Evolutionary conservation across 176 grass and related monocot species (phyloP).

Genomic region (Oryza coarctata): DNA sequence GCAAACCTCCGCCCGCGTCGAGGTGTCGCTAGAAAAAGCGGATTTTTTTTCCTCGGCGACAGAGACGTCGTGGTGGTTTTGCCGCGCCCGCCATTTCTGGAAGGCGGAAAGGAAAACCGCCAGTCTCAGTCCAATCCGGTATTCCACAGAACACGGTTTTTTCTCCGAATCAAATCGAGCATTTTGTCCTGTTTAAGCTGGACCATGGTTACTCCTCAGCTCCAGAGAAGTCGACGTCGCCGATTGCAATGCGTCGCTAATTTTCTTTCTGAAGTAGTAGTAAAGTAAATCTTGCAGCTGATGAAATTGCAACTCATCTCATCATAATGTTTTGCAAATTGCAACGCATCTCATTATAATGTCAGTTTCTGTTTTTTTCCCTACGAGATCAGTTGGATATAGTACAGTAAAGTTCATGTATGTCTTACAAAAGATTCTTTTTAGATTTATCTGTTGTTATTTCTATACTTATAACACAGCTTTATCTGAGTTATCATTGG

Average conservation of each 20-base stretch:
- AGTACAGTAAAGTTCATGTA: background rate
- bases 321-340: background rate
- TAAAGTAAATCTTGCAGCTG: too few species aligned
- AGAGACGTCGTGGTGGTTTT: background rate
- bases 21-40: background rate
- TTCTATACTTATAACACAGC: too few species aligned
- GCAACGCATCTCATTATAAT: background rate
- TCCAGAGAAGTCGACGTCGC: background rate
- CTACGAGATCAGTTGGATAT: background rate
- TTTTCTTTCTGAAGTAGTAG: background rate
- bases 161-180: background rate
- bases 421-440: too few species aligned
- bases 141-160: background rate
- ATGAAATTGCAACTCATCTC: background rate
- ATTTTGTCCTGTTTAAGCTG: background rate
- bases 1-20: background rate
- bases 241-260: background rate
- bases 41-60: background rate
- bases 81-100: slow-evolving; percentile 13
- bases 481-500: too few species aligned
- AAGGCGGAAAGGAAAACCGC: slow-evolving; percentile 32
- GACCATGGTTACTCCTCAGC: background rate
- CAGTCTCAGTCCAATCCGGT: background rate
- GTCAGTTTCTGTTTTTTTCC: background rate
- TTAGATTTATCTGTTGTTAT: too few species aligned